phyloP scores from a whole-genome alignment of 2,329 filamentous ascomycete genomes.

The Aspergillus novoparasiticus region DNA sequence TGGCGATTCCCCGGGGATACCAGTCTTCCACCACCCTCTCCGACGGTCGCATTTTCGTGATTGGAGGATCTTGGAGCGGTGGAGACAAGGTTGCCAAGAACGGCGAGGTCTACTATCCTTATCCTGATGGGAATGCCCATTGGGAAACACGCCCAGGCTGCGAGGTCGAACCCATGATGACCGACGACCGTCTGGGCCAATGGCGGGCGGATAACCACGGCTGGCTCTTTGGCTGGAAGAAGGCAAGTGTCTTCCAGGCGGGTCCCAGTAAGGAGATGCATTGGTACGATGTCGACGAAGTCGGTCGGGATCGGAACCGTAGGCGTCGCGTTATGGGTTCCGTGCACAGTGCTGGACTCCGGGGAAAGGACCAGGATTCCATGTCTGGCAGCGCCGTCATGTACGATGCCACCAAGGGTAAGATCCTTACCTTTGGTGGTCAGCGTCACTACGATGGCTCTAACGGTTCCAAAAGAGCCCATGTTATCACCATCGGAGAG shows the following conservation, averaged over 20 bases:
- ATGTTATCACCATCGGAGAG: conserved; percentile 53
- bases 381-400: conserved; percentile 20
- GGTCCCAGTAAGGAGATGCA: conserved; percentile 59
- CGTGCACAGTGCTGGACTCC: conserved; percentile 43
- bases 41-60: conserved; percentile 59
- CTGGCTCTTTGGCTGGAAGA: conserved; percentile 23
- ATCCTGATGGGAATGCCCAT: conserved; percentile 42
- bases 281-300: conserved; percentile 52
- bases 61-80: conserved; percentile 61
- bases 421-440: conserved; percentile 17
- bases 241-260: conserved; percentile 50
- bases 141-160: conserved; percentile 53
- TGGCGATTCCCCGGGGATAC: conserved; percentile 56
- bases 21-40: conserved; percentile 55
- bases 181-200: conserved; percentile 53
- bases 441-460: conserved; percentile 26
- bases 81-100: conserved; percentile 52
- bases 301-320: conserved; percentile 29
- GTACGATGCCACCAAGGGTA: conserved; percentile 42
- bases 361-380: conserved; percentile 34
- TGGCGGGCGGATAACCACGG: conserved; percentile 36
- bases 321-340: neutral
- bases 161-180: conserved; percentile 54
- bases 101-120: conserved; percentile 57
- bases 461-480: conserved; percentile 48